Base-by-base conservation (phyloP, 352 stramenopile genomes). In the Pythium chondricola region DNA sequence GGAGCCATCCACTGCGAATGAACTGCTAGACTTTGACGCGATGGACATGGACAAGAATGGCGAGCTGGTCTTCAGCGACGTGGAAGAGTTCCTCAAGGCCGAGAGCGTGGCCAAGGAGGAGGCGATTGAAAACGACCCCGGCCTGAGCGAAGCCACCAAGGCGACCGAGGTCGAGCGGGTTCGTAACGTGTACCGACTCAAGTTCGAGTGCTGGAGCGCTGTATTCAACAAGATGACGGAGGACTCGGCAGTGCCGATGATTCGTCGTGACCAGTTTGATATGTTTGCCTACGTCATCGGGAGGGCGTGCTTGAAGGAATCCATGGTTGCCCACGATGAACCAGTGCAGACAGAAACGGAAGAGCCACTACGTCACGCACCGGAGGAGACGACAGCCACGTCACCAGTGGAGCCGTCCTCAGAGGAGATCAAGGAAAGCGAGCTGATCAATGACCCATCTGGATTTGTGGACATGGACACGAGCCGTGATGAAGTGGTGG, bases 401-500 rank as follows among this genome's bases (percentile, higher is more conserved):
- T n/a, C n/a, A 29, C 17, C 38, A n/a, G 17, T 16, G n/a, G 8
- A 8, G n/a, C 24, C 38, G 38, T 29, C 5, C 7, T 1, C 9
- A 20, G 27, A 16, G 17, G 10, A 13, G 21, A 16, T 42, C 24
- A 24, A 53, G 6, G 22, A 9, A 44, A 32, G 45, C 3, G 24
- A 26, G 14, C 40, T 41, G 33, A 18, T 52, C 3, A 22, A 37
- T 10, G 31, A 43, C 14, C 16, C 16, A 7, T 58, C 35, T 4
- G 6, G 13, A 13, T 46, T 61, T 26, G 26, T 43, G 6, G 17
- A 29, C 5, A 41, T 55, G 16, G 52, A 61, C 41, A 55, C 26
- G 3, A 61, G 55, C 42, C 21, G 43, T 14, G 52, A 61, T 41
- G 52, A 44, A 10, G 43, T 61, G 36, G 44, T 61, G 2, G 38